These are phyloP conservation scores for Apophysomyces elegans DNA, from an alignment of 371 early-diverging fungal genomes.

Conservation along the genomic window DNA sequence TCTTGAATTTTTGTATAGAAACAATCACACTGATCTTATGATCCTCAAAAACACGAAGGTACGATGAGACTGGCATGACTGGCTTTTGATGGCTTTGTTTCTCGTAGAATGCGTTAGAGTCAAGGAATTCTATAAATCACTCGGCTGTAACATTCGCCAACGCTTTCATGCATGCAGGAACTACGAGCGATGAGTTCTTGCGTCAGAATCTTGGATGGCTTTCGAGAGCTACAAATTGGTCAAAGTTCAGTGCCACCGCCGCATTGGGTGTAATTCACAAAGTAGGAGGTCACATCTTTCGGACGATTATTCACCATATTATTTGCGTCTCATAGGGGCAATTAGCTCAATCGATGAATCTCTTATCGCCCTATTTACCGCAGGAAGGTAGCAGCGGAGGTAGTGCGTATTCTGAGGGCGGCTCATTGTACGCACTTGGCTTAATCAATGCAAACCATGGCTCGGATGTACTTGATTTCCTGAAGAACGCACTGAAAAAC, in stretches of 20 bases:
- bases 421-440: constrained; percentile 97
- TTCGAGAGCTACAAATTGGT: constrained; percentile 97
- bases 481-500: constrained; percentile 81
- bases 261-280: constrained; percentile 99
- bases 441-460: constrained; percentile 96
- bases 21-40: constrained; percentile 93
- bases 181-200: constrained; percentile 98
- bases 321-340: constrained; percentile 68
- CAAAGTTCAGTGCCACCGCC: constrained; percentile 98
- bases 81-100: not conserved
- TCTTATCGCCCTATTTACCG: constrained; percentile 94
- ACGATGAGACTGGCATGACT: not conserved
- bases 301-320: not conserved
- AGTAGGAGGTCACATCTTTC: constrained; percentile 34
- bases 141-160: constrained; percentile 97
- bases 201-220: constrained; percentile 98
- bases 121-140: constrained; percentile 92
- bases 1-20: constrained; percentile 92
- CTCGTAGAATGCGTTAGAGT: constrained; percentile 79
- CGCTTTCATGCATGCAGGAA: constrained; percentile 98
- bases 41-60: constrained; percentile 94
- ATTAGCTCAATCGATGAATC: constrained; percentile 78
- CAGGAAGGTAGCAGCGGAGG: constrained; percentile 80
- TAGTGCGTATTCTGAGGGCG: constrained; percentile 95
- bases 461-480: constrained; percentile 79